phyloP scores from a whole-genome alignment of 345 rosid genomes.

The Salix arbutifolia region DNA sequence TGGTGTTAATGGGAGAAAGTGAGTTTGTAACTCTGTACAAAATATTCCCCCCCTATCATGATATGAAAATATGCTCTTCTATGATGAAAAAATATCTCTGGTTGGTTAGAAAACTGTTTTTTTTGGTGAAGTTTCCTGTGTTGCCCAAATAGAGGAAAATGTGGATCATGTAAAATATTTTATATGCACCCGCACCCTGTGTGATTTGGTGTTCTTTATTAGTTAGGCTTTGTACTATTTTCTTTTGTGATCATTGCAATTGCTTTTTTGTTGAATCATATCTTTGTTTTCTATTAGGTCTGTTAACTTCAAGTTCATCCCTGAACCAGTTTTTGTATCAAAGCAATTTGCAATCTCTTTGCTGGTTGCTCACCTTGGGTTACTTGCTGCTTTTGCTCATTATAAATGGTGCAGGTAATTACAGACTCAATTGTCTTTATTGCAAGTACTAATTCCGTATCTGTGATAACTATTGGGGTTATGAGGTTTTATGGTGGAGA shows the following conservation, averaged over 20 bases:
- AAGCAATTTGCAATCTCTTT: conserved; percentile 79
- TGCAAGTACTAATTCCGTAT: not conserved
- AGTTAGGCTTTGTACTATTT: not conserved
- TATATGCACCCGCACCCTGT: too few species aligned
- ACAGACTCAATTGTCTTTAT: not conserved
- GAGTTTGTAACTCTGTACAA: too few species aligned
- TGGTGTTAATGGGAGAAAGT: too few species aligned
- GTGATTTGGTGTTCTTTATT: not conserved
- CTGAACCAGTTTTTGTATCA: conserved; percentile 79
- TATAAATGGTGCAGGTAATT: conserved; percentile 97
- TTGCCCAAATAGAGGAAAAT: too few species aligned
- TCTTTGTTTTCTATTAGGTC: conserved; percentile 57
- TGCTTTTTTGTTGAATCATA: conserved; percentile 10
- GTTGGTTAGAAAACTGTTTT: too few species aligned
- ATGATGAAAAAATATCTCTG: too few species aligned
- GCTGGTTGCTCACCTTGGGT: conserved; percentile 63
- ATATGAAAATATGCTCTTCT: too few species aligned
- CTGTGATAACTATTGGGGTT: not conserved
- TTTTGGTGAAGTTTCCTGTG: too few species aligned
- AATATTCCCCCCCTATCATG: too few species aligned
- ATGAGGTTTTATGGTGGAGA: not conserved
- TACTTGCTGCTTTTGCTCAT: conserved; percentile 64
- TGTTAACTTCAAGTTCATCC: conserved; percentile 93
- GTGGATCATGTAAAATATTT: too few species aligned
- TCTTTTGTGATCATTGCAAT: not conserved